Evolutionary conservation across 2,329 filamentous ascomycete genomes (phyloP).

Genomic region (Plectosphaerella plurivora): DNA sequence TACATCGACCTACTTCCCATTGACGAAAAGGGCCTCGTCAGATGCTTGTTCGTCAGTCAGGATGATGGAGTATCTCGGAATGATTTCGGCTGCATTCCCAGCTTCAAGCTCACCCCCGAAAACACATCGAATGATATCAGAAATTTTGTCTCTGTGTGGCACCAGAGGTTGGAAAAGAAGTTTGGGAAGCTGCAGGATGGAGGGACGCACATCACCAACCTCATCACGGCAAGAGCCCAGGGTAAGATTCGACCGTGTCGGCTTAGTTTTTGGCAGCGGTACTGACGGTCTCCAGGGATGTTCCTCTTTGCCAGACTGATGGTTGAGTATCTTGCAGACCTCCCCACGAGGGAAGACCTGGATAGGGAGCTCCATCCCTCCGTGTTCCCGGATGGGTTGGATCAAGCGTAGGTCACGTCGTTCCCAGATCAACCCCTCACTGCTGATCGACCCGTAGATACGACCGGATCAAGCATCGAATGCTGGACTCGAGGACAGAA

Average conservation of each 20-base stretch:
- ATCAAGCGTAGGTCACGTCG: not conserved
- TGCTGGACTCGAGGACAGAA: not conserved
- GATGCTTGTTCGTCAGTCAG: not conserved
- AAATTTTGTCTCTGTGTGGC: not conserved
- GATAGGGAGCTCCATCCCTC: not conserved
- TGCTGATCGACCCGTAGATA: not conserved
- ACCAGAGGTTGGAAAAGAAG: not conserved
- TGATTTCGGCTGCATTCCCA: not conserved
- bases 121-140: not conserved
- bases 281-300: not conserved
- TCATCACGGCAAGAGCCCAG: not conserved
- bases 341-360: not conserved
- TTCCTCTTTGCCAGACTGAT: not conserved
- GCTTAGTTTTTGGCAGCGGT: no score
- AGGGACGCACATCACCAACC: not conserved
- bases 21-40: not conserved
- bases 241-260: not conserved
- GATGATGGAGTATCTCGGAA: not conserved
- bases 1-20: not conserved
- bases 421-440: not conserved
- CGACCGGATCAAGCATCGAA: not conserved
- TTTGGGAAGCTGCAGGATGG: not conserved
- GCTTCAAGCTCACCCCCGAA: not conserved
- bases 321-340: not conserved
- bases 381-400: not conserved